Base-by-base conservation (phyloP, 2,329 filamentous ascomycete species). In the Stemphylium lycopersici region DNA sequence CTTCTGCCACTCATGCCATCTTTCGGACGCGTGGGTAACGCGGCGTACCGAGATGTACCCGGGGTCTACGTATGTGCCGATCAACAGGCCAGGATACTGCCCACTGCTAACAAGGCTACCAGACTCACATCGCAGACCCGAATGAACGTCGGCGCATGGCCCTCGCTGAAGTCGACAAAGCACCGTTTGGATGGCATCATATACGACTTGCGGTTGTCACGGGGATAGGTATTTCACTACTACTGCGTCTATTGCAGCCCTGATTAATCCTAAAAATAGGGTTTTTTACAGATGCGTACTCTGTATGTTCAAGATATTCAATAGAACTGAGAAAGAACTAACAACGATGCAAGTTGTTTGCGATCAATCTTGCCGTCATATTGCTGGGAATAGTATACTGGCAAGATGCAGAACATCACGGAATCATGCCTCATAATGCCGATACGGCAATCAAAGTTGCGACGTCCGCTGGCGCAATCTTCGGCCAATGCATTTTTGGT, bases 391-490 rank as follows among this genome's bases (percentile, higher is more conserved):
- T 93, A 43, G 90, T 92, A 62, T 93, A 89, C 80, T 92, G 84
- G 72, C 83, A 83, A 41, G 70, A 75, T 72, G 72, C 55, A 57
- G 68, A 42, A 76, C 79, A 57, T 78, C 62, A 61, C 31, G 72
- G 72, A 15, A 65, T 69, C 31, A 88, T 93, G 69, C 87, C 90
- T 11, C 78, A 82, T 29, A 80, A 76, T 52, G 85, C 89, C 7
- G 90, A 95, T 65, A 93, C 87, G 4, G 89, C 90, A 20, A 92
- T 96, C 80, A 96, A 96, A 78, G 86, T 93, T 50, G 85, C 91
- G 18, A 95, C 90, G 11, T 93, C 89, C 26, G 88, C 87, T 55
- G 91, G 91, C 55, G 95, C 90, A 16, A 90, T 96, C 48, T 78
- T 96, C 44, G 91, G 91, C 32, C 91, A 96, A 77, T 79, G 95